These are phyloP conservation scores for Strobilomyces dryophilus DNA, from an alignment of 768 basidiomycete species.

Conservation along the genomic window DNA sequence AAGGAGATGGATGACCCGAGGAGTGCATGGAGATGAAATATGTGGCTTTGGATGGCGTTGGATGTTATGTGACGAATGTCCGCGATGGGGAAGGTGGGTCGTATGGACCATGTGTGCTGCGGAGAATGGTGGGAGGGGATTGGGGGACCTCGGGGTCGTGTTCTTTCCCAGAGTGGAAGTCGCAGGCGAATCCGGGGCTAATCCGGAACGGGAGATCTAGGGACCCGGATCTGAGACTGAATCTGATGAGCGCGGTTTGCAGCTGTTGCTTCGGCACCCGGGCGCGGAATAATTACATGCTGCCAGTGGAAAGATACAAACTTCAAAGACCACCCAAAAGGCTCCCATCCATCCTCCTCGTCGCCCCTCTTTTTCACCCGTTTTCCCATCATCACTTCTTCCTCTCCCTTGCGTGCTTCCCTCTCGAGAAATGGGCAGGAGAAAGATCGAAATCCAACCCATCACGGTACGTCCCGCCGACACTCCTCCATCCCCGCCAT, in stretches of 20 bases:
- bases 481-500: slow-evolving; percentile 7
- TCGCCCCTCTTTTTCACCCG: slow-evolving; percentile 14
- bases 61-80: not conserved
- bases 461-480: slow-evolving; percentile 55
- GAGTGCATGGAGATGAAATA: slow-evolving; percentile 20
- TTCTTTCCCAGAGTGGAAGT: not conserved
- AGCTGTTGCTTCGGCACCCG: slow-evolving; percentile 36
- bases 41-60: not conserved
- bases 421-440: slow-evolving; percentile 52
- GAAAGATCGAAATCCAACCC: slow-evolving; percentile 82
- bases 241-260: slow-evolving; percentile 36
- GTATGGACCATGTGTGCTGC: slow-evolving; percentile 11
- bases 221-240: slow-evolving; percentile 26
- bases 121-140: slow-evolving; percentile 23
- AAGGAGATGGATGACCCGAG: slow-evolving; percentile 12
- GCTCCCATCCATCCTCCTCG: slow-evolving; percentile 27
- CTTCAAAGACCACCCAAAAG: slow-evolving; percentile 31
- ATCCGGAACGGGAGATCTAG: slow-evolving; percentile 24
- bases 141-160: not conserved
- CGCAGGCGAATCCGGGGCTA: slow-evolving; percentile 23
- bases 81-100: not conserved
- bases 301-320: slow-evolving; percentile 33
- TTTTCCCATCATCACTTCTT: slow-evolving; percentile 21
- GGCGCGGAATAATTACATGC: slow-evolving; percentile 38
- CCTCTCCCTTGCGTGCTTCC: not conserved